Conservation (phyloP, 2,329 filamentous ascomycete genomes). For the Monosporascus sp. region DNA sequence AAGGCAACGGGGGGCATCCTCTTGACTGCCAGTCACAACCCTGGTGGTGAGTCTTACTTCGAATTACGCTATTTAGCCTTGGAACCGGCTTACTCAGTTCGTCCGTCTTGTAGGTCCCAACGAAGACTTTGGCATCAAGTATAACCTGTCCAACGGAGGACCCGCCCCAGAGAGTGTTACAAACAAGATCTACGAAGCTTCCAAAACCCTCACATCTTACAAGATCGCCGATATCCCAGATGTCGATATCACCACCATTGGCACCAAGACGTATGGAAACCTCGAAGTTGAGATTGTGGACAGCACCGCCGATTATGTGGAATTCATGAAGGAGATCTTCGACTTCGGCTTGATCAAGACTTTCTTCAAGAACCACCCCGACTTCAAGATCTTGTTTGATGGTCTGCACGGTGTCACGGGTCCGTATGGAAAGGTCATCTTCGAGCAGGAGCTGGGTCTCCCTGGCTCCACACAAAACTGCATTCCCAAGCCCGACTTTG, state of each 20-base stretch:
- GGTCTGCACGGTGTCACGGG: conserved; percentile 92
- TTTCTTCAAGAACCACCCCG: conserved; percentile 79
- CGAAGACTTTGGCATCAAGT: conserved; percentile 99
- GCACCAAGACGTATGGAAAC: conserved; percentile 74
- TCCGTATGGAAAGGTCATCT: conserved; percentile 90
- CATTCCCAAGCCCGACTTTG: conserved; percentile 87
- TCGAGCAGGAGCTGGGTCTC: conserved; percentile 86
- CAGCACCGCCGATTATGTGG: conserved; percentile 84
- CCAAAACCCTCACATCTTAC: conserved; percentile 86
- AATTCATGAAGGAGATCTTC: conserved; percentile 98
- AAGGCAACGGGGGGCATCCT: conserved; percentile 96
- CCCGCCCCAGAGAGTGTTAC: conserved; percentile 94
- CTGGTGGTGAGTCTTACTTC: conserved; percentile 63
- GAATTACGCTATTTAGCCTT: background rate
- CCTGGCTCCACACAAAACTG: conserved; percentile 81
- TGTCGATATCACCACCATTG: conserved; percentile 76
- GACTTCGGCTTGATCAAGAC: conserved; percentile 94
- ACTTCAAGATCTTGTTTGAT: conserved; percentile 97
- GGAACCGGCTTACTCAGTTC: conserved; percentile 1
- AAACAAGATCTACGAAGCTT: conserved; percentile 93
- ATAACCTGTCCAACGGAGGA: conserved; percentile 94
- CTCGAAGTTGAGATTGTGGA: conserved; percentile 95
- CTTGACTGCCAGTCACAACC: conserved; percentile 96
- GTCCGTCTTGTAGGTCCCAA: conserved; percentile 59
- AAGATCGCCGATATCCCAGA: conserved; percentile 85